Conservation (phyloP, 2,329 filamentous ascomycete species). For the Hypoxylon sp. region DNA sequence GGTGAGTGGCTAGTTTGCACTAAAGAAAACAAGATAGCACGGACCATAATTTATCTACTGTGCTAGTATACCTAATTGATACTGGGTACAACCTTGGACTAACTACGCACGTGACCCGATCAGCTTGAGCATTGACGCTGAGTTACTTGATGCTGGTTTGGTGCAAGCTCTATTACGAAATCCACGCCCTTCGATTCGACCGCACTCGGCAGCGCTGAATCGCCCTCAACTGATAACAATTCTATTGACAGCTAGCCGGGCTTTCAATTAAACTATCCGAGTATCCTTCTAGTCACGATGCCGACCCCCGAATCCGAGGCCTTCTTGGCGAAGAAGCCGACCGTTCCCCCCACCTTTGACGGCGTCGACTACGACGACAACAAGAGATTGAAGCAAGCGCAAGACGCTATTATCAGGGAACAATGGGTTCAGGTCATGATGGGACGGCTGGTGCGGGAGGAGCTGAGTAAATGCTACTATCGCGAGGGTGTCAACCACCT, state of each 20-base stretch:
- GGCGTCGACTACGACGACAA: conserved; percentile 90
- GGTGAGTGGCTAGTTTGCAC: conserved; percentile 46
- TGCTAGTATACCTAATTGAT: neutral
- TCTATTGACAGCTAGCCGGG: neutral
- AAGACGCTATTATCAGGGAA: conserved; percentile 85
- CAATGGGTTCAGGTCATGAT: conserved; percentile 94
- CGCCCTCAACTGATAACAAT: conserved; percentile 8
- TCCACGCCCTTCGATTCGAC: conserved; percentile 29
- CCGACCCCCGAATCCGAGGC: conserved; percentile 85
- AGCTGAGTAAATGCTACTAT: conserved; percentile 88
- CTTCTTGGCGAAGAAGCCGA: conserved; percentile 88
- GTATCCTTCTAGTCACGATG: conserved; percentile 65
- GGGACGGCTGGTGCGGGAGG: conserved; percentile 84
- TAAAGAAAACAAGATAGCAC: conserved; percentile 36
- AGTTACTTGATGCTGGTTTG: conserved; percentile 19
- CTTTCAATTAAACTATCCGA: conserved; percentile 17
- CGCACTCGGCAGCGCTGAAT: conserved; percentile 13
- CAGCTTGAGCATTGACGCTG: conserved; percentile 13
- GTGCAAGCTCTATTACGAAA: conserved; percentile 35
- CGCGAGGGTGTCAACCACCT: conserved; percentile 88
- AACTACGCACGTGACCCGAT: conserved; percentile 29
- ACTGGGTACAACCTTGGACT: neutral
- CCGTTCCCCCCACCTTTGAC: conserved; percentile 85
- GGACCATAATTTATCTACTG: conserved; percentile 2
- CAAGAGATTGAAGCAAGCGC: conserved; percentile 83